Base-by-base conservation (phyloP, 352 stramenopile species). In the Pythium volutum region DNA sequence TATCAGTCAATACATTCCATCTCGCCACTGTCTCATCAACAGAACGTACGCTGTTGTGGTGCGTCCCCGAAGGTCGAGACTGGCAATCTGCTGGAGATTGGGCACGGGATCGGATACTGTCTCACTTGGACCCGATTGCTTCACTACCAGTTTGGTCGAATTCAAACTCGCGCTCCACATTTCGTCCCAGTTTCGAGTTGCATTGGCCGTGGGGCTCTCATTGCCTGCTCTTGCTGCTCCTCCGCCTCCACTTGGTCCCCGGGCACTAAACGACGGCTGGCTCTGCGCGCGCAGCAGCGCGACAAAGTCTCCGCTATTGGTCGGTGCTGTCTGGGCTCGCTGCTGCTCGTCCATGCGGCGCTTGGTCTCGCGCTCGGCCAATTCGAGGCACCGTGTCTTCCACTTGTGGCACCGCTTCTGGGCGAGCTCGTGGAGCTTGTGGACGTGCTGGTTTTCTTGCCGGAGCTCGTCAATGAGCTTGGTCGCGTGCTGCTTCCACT, bases 341-440 rank as follows among this genome's bases (percentile, higher is more conserved):
- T 84, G 73, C 56, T 84, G 71, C 18, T 75, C 69, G 3, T 79
- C 67, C 31, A 73, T 14, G 22, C 65, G 73, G 14, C 54, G 50
- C 34, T 73, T 59, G 2, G 73, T 55, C 55, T 88, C 74, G 5
- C 68, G 60, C 51, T 83, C 73, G 0, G 70, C 73, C 11, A 89
- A 65, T 7, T 81, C 76, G 22, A 80, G 54, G 38, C 70, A 89
- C 12, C 77, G 70, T 38, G 70, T 67, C 55, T 89, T 91, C 81
- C 81, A 91, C 59, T 91, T 91, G 54, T 71, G 59, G 50, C 75
- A 83, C 16, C 81, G 81, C 72, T 88, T 89, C 73, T 91, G 81
- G 7, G 67, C 62, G 11, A 79, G 54, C 33, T 91, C 81, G 58
- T 86, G 69, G 26, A 86, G 38, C 50, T 74, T 74, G 22, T 77